phyloP scores from a whole-genome alignment of 768 basidiomycete genomes.

The Tylopilus sp. region DNA sequence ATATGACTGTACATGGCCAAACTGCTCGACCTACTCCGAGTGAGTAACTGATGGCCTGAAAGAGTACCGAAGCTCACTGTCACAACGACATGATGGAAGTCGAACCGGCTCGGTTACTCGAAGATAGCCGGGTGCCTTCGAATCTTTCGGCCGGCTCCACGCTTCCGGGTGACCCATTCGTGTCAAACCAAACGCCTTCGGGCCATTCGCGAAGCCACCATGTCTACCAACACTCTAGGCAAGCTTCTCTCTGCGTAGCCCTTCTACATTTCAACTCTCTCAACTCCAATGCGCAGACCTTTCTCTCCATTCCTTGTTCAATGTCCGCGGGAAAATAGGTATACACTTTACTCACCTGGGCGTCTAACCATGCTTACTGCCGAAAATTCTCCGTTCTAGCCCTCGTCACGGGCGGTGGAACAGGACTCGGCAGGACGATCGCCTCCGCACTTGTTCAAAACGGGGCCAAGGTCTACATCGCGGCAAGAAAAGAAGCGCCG shows the following conservation, averaged over 20 bases:
- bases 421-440: constrained; percentile 83
- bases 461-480: constrained; percentile 87
- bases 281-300: constrained; percentile 38
- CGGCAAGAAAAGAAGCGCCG: constrained; percentile 76
- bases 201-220: constrained; percentile 1
- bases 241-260: background rate
- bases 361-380: background rate
- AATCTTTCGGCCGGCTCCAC: background rate
- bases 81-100: no score
- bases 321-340: constrained; percentile 71
- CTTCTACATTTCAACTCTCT: background rate
- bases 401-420: constrained; percentile 79
- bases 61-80: background rate
- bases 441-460: constrained; percentile 80
- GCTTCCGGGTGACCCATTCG: background rate
- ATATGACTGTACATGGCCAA: no score
- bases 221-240: constrained; percentile 13
- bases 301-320: constrained; percentile 52
- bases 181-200: background rate
- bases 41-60: no score
- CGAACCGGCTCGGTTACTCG: background rate
- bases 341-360: background rate
- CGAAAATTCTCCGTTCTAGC: constrained; percentile 37
- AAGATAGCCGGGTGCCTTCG: background rate
- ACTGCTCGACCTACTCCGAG: no score